Evolutionary conservation across 2,329 filamentous ascomycete genomes (phyloP).

Genomic region (Pseudophaeomoniella oleicola): DNA sequence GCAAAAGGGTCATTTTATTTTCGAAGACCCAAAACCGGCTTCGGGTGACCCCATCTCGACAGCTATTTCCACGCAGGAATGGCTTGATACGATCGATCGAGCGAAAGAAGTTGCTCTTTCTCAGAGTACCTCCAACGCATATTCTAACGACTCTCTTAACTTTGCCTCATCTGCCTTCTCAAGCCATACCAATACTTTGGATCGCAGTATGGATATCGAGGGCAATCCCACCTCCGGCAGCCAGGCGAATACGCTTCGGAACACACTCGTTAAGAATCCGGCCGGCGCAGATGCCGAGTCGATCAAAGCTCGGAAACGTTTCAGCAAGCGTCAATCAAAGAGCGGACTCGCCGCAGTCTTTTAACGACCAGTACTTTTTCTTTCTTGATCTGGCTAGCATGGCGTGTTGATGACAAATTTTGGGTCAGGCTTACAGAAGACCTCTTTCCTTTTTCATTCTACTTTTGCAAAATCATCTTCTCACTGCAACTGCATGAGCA

Average conservation of each 20-base stretch:
- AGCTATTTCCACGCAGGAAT: conserved; percentile 66
- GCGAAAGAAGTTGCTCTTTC: conserved; percentile 73
- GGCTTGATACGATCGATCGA: conserved; percentile 77
- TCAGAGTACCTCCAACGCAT: conserved; percentile 52
- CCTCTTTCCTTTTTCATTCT: too few relatives aligned
- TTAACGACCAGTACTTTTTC: conserved; percentile 23
- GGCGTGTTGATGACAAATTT: neutral
- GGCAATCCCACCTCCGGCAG: conserved; percentile 15
- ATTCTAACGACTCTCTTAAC: conserved; percentile 53
- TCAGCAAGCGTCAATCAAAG: conserved; percentile 87
- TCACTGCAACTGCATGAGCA: neutral
- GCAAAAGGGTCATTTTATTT: conserved; percentile 81
- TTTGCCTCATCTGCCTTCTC: conserved; percentile 59
- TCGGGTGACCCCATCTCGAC: conserved; percentile 47
- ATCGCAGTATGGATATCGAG: conserved; percentile 24
- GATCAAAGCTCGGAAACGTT: conserved; percentile 48
- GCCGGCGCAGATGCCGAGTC: conserved; percentile 34
- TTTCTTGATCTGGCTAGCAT: neutral
- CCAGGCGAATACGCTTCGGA: conserved; percentile 26
- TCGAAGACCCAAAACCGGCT: conserved; percentile 78
- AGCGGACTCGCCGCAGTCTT: conserved; percentile 87
- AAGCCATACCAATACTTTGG: conserved; percentile 39
- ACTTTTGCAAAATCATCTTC: too few relatives aligned
- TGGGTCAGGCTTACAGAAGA: conserved; percentile 4
- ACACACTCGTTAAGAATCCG: conserved; percentile 26